These are phyloP conservation scores for Lecanosticta acicola DNA, from an alignment of 2,329 filamentous ascomycete genomes.

Conservation along the genomic window DNA sequence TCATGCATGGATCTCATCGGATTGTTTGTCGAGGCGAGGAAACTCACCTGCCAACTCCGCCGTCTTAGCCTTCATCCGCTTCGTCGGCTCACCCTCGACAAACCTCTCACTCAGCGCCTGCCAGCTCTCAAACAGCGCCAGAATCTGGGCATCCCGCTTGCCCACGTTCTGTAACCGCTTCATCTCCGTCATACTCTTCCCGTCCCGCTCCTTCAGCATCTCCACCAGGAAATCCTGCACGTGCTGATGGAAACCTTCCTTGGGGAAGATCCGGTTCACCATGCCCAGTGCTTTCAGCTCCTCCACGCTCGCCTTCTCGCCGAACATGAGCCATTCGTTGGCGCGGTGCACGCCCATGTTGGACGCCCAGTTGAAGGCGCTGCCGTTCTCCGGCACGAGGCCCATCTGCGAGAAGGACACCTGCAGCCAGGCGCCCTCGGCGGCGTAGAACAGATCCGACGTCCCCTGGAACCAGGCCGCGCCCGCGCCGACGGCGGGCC, in stretches of 20 bases:
- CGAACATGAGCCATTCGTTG: conserved; percentile 27
- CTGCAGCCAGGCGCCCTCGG: conserved; percentile 25
- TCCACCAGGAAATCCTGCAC: conserved; percentile 22
- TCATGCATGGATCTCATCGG: too few species aligned
- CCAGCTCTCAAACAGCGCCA: conserved; percentile 23
- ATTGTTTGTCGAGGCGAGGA: too few species aligned
- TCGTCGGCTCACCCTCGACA: conserved; percentile 26
- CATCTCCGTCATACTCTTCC: conserved; percentile 28
- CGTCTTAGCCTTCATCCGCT: conserved; percentile 28
- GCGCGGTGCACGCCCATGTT: conserved; percentile 24
- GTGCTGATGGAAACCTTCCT: conserved; percentile 22
- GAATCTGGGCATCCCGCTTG: conserved; percentile 19
- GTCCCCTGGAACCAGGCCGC: conserved; percentile 27
- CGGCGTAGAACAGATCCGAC: conserved; percentile 26
- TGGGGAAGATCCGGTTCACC: conserved; percentile 26
- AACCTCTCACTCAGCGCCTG: conserved; percentile 25
- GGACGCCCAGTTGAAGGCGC: conserved; percentile 23
- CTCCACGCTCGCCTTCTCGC: conserved; percentile 22
- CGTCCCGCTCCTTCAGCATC: conserved; percentile 23
- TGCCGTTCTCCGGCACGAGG: conserved; percentile 24
- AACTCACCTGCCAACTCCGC: conserved; percentile 25
- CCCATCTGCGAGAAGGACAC: conserved; percentile 27
- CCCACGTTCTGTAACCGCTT: conserved; percentile 24
- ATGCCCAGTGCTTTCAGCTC: conserved; percentile 25
- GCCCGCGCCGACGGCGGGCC: conserved; percentile 26